phyloP scores from a whole-genome alignment of 805 yeast genomes.

The Hanseniaspora pseudoguilliermondii region DNA sequence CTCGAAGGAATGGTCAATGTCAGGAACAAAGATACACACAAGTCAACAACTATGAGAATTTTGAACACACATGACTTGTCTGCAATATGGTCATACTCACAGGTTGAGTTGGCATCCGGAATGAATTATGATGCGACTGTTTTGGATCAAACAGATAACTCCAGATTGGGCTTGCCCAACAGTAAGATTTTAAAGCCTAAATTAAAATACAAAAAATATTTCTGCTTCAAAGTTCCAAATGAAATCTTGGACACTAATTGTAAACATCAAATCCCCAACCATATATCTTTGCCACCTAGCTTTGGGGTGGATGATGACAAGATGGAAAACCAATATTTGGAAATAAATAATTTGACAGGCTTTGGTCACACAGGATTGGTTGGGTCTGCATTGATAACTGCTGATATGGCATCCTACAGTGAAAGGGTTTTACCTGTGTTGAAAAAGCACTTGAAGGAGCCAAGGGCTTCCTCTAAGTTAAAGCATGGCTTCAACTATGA shows the following conservation, averaged over 20 bases:
- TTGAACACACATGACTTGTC: conserved; percentile 39
- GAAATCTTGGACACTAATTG: conserved; percentile 42
- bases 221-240: conserved; percentile 44
- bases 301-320: conserved; percentile 28
- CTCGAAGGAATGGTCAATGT: conserved; percentile 38
- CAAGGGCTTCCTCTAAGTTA: conserved; percentile 18
- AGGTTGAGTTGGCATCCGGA: conserved; percentile 18
- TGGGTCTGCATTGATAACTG: conserved; percentile 43
- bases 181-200: conserved; percentile 37
- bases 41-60: conserved; percentile 26
- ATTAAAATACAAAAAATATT: conserved; percentile 40
- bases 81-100: conserved; percentile 38
- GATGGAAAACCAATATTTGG: conserved; percentile 20
- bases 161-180: conserved; percentile 32
- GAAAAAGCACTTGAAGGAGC: conserved; percentile 15
- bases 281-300: conserved; percentile 31
- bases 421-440: background rate
- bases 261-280: conserved; percentile 28
- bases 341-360: conserved; percentile 33
- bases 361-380: conserved; percentile 39
- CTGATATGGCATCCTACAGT: conserved; percentile 27
- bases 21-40: conserved; percentile 15
- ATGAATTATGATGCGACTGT: conserved; percentile 33
- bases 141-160: conserved; percentile 22
- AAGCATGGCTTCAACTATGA: conserved; percentile 4